Base-by-base conservation (phyloP, 306 rosid genomes). In the Castanopsis chinensis region DNA sequence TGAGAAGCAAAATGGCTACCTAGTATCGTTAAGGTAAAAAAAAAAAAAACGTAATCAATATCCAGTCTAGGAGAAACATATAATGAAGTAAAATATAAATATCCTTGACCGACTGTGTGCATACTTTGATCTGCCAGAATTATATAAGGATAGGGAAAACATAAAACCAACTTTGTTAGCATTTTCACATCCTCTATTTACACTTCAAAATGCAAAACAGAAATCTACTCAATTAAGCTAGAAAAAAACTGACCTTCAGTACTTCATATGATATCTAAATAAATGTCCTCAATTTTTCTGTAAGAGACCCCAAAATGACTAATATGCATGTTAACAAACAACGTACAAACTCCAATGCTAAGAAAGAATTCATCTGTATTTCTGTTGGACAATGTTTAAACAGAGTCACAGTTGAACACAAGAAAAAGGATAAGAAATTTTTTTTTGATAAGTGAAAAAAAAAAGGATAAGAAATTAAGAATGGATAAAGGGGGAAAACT, bases 1-100 rank as follows among this genome's bases (percentile, higher is more conserved):
- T 96, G 79, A 96, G 99, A 52, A 96, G 96, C 90, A 96, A 89
- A 88, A 96, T 90, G 53, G 91, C 96, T 88, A 96, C 99, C 99
- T 96, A 55, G 85, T 77, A 81, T 85, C 70, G 79, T 81, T 23
- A 64, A 32, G 69, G 35, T 72, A 70, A 77, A 59, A 60, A 77
- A 30, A 68, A 19, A 74, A 25, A 72, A 78, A 72, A 49, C 25
- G 19, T 14, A 30, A 17, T 61, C 67, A 37, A 61, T 19, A 59
- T 35, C 27, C 52, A 68, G 25, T 18, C 72, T 9, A 67, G 37
- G 72, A 67, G 72, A n/a, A 67, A 33, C 52, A 19, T 18, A 35
- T 1, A 15, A 9, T 14, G 72, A 33, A 35, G 25, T 18, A 35
- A 67, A 18, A 63, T 63, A 28, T 30, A 64, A 12, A 64, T 30